Base-by-base conservation (phyloP, 805 yeast species). In the Lipomyces mesembrius region DNA sequence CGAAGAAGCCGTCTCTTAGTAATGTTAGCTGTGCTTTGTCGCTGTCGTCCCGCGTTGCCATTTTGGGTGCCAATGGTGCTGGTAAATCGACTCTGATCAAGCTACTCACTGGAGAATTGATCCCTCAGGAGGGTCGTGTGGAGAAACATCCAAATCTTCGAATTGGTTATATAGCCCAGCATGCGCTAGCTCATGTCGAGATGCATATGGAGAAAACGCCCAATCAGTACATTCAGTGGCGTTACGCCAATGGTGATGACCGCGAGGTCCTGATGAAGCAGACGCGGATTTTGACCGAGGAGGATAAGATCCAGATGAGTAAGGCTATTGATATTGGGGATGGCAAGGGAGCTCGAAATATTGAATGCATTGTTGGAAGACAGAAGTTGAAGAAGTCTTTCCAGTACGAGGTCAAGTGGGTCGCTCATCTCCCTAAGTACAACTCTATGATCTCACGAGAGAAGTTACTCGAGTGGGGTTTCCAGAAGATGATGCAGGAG, bases 341-440 rank as follows among this genome's bases (percentile, higher is more conserved):
- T 76, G 97, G 97, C 34, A 85, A 90, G 78, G 97, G 97, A 57
- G 88, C 90, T 70, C 87, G 98, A 81, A 85, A 85, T 62, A 84
- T 94, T 68, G 98, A 94, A 82, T 98, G 97, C 32, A 85, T 94
- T 79, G 97, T 93, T 71, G 99, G 98, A 79, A 89, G 99, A 82
- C 97, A 92, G 82, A 94, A 94, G 82, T 84, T 91, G 80, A 95
- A 94, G 87, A 94, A 92, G 82, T 85, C 97, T 20, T 95, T 90
- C 91, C 98, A 93, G 81, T 95, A 94, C 80, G 99, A 94, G 81
- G 82, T 95, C 74, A 93, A 94, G 81, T 95, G 99, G 99, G 93
- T 94, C 91, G 71, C 63, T 9, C 69, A 64, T 57, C 83, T 91
- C 76, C 98, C 98, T 71, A 93, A 89, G 79, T 91, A 87, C 82